Conservation (phyloP, 2,329 filamentous ascomycete species). For the Sarocladiaceae sp. region DNA sequence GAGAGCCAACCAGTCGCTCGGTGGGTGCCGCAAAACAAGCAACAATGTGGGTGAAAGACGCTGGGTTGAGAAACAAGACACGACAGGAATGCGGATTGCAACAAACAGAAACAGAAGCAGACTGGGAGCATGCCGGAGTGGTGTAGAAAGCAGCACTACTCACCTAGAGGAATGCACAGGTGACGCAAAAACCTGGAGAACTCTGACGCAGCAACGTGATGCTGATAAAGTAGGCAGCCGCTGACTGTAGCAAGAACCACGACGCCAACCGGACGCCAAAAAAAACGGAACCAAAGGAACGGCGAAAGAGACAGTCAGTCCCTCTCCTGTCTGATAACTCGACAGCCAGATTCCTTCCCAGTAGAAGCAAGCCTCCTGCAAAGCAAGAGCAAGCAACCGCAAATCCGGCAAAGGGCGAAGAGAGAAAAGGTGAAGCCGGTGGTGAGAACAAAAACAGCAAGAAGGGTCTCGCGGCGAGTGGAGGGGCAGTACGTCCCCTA, state of each 20-base stretch:
- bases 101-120: slow-evolving; percentile 9
- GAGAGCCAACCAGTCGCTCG: not conserved
- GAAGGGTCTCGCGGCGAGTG: slow-evolving; percentile 7
- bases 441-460: slow-evolving; percentile 10
- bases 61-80: not conserved
- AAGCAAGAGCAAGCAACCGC: slow-evolving; percentile 8
- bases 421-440: slow-evolving; percentile 8
- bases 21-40: not conserved
- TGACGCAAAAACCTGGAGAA: slow-evolving; percentile 10
- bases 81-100: slow-evolving; percentile 8
- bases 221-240: not conserved
- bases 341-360: slow-evolving; percentile 3
- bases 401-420: slow-evolving; percentile 2
- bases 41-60: slow-evolving; percentile 2
- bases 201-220: slow-evolving; percentile 1
- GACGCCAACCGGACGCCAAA: not conserved
- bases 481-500: slow-evolving; percentile 11
- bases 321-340: not conserved
- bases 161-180: slow-evolving; percentile 9
- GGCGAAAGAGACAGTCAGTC: slow-evolving; percentile 6
- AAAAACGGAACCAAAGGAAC: slow-evolving; percentile 8
- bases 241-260: not conserved
- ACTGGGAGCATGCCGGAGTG: slow-evolving; percentile 3
- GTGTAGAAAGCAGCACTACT: not conserved
- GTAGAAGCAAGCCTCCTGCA: slow-evolving; percentile 9